Base-by-base conservation (phyloP, 352 stramenopile genomes). In the Pythium utonaiense region DNA sequence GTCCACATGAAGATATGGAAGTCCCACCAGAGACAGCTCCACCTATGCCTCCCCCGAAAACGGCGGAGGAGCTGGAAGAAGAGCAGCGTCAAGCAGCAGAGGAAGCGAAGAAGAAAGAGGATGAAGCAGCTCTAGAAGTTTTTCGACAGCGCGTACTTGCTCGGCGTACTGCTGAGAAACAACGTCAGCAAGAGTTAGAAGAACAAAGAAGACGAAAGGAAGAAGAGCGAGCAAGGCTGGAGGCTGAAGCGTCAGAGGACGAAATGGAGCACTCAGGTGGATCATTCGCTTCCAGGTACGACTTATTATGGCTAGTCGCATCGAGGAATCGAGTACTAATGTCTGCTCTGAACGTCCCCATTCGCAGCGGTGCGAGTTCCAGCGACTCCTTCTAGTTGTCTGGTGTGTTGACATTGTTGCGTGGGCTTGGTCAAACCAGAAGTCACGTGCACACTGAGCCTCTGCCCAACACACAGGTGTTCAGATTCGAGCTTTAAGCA, bases 271-370 rank as follows among this genome's bases (percentile, higher is more conserved):
- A 83, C 0, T 89, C 80, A 1, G 75, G 62, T 0, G 80, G 70
- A 60, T 89, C 80, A 10, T 88, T 89, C 31, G 77, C 80, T 50
- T 89, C 80, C 1, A 89, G 80, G 80, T 89, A 78, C 21, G 64
- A 19, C 34, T 33, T 10, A 40, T n/a, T 36, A 31, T 44, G 49
- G 7, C 36, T 34, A 34, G 22, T 63, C 1, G 17, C 0, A 50
- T 34, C 3, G 19, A 21, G 12, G 10, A 31, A n/a, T 5, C 8
- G 3, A 8, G n/a, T 16, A 25, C 14, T 34, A 19, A 38, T 30
- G 16, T n/a, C 53, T 24, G 44, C 22, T 30, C n/a, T 54, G 24
- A 24, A 36, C 52, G 34, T 33, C 24, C 33, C 3, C 16, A 42
- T 24, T 53, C 42, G 9, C 25, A 86, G 76, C 48, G 75, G 69